These are phyloP conservation scores for Leccinum longicurvipes DNA, from an alignment of 768 basidiomycete species.

Conservation along the genomic window DNA sequence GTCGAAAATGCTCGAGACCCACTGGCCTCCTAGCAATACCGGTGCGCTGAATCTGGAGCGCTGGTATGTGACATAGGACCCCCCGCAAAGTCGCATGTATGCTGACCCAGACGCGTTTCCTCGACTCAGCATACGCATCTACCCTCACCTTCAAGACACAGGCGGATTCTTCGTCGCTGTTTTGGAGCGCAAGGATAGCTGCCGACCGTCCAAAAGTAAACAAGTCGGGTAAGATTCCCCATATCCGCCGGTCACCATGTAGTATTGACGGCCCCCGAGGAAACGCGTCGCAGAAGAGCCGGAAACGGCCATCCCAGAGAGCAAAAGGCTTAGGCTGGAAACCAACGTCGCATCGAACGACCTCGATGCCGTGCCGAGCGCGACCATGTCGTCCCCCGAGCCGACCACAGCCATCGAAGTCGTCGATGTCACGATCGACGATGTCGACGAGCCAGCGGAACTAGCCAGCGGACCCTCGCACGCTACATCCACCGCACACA, in stretches of 20 bases:
- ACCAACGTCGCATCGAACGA: constrained; percentile 14
- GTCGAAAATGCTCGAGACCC: constrained; percentile 62
- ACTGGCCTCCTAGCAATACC: constrained; percentile 78
- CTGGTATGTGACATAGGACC: constrained; percentile 50
- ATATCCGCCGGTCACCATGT: not conserved
- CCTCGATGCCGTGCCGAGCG: constrained; percentile 1
- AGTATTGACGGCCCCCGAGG: constrained; percentile 16
- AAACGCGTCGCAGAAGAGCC: constrained; percentile 51
- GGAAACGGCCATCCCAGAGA: constrained; percentile 37
- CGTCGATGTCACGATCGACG: not conserved
- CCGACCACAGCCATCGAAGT: constrained; percentile 1
- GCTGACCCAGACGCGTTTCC: not conserved
- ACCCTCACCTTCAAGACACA: constrained; percentile 94
- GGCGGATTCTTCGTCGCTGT: constrained; percentile 99
- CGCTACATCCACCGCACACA: not conserved
- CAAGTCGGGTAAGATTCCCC: constrained; percentile 13
- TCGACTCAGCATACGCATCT: constrained; percentile 69
- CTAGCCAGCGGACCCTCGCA: not conserved
- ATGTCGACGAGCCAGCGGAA: constrained; percentile 2
- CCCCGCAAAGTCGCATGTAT: not conserved
- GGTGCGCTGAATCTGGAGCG: constrained; percentile 59
- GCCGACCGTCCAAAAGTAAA: constrained; percentile 1
- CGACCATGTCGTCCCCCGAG: constrained; percentile 5
- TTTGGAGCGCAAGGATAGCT: constrained; percentile 48
- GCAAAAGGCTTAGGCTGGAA: constrained; percentile 49